Base-by-base conservation (phyloP, 257 asterid genomes). In the Plantago elongata region DNA sequence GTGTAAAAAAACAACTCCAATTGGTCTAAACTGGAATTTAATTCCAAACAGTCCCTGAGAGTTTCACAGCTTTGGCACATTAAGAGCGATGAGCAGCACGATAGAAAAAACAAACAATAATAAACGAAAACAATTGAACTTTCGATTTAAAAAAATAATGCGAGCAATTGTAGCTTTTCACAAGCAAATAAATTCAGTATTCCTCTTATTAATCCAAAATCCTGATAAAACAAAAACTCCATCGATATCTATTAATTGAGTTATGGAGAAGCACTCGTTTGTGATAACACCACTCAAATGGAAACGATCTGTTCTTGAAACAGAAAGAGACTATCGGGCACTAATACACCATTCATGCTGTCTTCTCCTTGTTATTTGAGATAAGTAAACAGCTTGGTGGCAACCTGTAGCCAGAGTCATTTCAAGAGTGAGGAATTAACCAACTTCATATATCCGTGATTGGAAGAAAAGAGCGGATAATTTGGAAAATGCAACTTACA, bases 381-480 rank as follows among this genome's bases (percentile, higher is more conserved):
- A 60, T 75, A 44, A 40, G 75, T 5, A 69, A 79, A 79, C 45
- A 79, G 74, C 81, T 75, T 79, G 0, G 81, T 69, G 4, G 84
- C 84, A 11, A 75, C 84, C 84, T 79, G 76, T 34, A 40, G 12
- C 40, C 52, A 54, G 51, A 61, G 60, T n/a, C 57, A 57, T 57
- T 54, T 68, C 50, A 45, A 56, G 40, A 44, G 61, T 27, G 29
- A 16, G 17, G 48, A 8, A 15, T 44, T 51, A 64, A 54, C 13
- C 22, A 45, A n/a, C 5, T 0, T 34, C 40, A 34, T 5, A 34
- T 34, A 34, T 34, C 40, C 0, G 7, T 34, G 40, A 34, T 11
- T 7, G 13, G 16, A 45, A 54, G 14, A 14, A 14, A 5, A n/a
- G 30, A 58, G 51, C 16, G 8, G 13, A 3, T 2, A 15, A 37